These are phyloP conservation scores for Rhynchosporium graminicola DNA, from an alignment of 2,329 filamentous ascomycete species.

Conservation along the genomic window DNA sequence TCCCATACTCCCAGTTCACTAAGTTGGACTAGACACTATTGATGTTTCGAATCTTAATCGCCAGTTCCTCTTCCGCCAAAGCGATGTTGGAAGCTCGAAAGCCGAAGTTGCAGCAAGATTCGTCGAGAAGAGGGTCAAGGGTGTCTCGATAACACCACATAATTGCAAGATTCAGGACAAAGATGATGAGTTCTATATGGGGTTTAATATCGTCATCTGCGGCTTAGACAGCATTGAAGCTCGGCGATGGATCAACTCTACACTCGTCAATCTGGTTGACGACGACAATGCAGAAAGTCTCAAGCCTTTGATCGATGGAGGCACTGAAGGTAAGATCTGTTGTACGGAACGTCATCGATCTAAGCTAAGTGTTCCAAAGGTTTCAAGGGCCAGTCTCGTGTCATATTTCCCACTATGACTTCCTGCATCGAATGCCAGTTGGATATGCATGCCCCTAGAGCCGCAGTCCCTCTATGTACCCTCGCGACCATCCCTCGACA, in stretches of 20 bases:
- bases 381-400: constrained; percentile 95
- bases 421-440: constrained; percentile 98
- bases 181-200: constrained; percentile 93
- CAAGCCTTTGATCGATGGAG: constrained; percentile 94
- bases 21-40: constrained; percentile 72
- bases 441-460: constrained; percentile 96
- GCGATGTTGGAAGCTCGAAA: constrained; percentile 91
- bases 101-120: constrained; percentile 91
- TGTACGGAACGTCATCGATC: background rate
- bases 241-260: constrained; percentile 97
- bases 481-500: constrained; percentile 95
- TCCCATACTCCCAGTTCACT: constrained; percentile 8
- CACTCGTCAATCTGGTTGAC: constrained; percentile 87
- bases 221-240: constrained; percentile 97
- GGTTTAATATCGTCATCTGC: constrained; percentile 92
- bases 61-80: constrained; percentile 91
- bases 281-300: constrained; percentile 77
- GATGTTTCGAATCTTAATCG: constrained; percentile 98
- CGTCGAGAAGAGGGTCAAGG: constrained; percentile 84
- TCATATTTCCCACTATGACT: constrained; percentile 88
- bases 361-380: constrained; percentile 48
- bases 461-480: constrained; percentile 95
- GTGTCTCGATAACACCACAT: constrained; percentile 90
- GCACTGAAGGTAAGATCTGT: constrained; percentile 71
- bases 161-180: constrained; percentile 97